Conservation (phyloP, 768 basidiomycete genomes). For the Punctularia strigosozonata region DNA sequence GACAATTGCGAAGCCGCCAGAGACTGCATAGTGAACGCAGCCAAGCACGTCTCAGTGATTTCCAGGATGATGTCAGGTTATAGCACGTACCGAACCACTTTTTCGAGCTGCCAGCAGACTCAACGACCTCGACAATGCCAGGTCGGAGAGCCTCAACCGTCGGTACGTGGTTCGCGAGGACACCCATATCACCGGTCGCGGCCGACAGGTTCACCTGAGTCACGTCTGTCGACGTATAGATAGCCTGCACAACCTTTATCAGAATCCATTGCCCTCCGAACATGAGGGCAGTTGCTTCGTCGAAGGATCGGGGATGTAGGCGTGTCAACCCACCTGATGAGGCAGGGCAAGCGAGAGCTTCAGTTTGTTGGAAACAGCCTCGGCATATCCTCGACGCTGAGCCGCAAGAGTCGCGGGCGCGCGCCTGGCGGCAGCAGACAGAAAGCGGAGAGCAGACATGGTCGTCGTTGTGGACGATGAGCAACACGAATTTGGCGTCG, state of each 20-base stretch:
- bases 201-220: conserved; percentile 93
- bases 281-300: too few relatives aligned
- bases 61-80: conserved; percentile 2
- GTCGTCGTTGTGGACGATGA: conserved; percentile 12
- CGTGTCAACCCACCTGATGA: conserved; percentile 62
- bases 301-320: neutral
- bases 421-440: conserved; percentile 52
- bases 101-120: conserved; percentile 64
- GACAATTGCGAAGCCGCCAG: conserved; percentile 93
- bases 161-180: conserved; percentile 96
- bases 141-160: conserved; percentile 94
- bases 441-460: conserved; percentile 71
- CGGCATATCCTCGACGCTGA: conserved; percentile 82
- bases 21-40: conserved; percentile 38
- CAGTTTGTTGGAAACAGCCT: conserved; percentile 81
- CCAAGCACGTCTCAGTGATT: neutral
- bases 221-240: conserved; percentile 86
- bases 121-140: conserved; percentile 91
- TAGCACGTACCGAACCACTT: conserved; percentile 88
- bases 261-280: conserved; percentile 3
- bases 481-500: too few relatives aligned
- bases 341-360: conserved; percentile 90
- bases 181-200: conserved; percentile 96
- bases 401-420: conserved; percentile 37
- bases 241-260: conserved; percentile 43